Evolutionary conservation across 2,329 filamentous ascomycete species (phyloP), one percentile per base, ranked within the genome.

Genomic region (Graphilbum fragrans): DNA sequence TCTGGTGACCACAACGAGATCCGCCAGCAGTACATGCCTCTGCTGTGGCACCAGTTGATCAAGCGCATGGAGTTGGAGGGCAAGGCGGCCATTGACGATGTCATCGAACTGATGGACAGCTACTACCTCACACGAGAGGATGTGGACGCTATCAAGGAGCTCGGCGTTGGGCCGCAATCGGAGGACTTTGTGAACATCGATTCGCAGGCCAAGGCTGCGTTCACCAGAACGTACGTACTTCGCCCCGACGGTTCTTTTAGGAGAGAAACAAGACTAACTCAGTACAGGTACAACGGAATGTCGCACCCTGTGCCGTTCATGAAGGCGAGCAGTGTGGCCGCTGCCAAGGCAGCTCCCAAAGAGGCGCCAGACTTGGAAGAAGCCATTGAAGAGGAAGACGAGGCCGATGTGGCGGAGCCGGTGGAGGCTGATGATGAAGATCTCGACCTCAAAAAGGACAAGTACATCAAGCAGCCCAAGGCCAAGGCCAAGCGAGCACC

Each of bases 41-140:
- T 88, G 2, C 69, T 98, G 1, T 96, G 90, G 86, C 74, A 82
- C 36, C 77, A 81, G 54, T 70, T 90, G 19, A 71, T 94, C 49
- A 79, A 82, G 52, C 73, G 77, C 44, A 66, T 98, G 41, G 74
- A 86, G 52, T 58, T 66, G 0, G 80, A 93, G 43, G 92, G 92
- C 52, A 92, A 86, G 53, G 87, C 93, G 1, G 74, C 74, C 8
- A 82, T 95, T 5, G 71, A 75, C 1, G 80, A 84, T 2, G 81
- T 95, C 41, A 98, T 98, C 54, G 77, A 92, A 41, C 70, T 95
- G 41, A 96, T 98, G 92, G 92, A 98, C 56, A 87, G 82, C 56
- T 98, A 98, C 62, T 98, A 82, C 60, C 68, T 98, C 43, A 96
- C 92, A 1, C 82, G 83, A 47, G 92, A 98, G 20, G 92, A 98